Percentiles rank a stretch among this genome's conserved stretches.
Evolutionary conservation across 1,284 basidiomycete species (phyloP).

Genomic region (Trichosporon sp.): DNA sequence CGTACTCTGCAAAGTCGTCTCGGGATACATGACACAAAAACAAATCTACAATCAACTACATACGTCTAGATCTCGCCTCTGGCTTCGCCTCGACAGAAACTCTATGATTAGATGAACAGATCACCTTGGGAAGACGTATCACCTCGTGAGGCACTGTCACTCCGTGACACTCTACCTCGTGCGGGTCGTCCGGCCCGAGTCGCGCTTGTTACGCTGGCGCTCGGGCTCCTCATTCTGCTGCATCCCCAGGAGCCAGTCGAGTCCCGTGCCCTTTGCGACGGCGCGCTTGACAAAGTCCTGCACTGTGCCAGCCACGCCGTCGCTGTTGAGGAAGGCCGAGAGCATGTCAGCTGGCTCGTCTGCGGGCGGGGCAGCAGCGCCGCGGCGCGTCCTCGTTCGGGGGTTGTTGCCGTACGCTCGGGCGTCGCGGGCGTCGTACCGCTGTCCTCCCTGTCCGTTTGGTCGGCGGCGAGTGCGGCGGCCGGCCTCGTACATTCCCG

Average conservation of each 20-base stretch:
- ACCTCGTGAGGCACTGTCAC: no score
- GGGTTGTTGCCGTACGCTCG: constrained; percentile 1
- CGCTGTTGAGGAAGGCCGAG: constrained; percentile 12
- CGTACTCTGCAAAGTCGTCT: no score
- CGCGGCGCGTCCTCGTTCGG: constrained; percentile 5
- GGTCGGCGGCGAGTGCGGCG: not conserved
- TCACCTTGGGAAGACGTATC: no score
- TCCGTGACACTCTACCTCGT: not conserved
- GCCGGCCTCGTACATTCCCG: not conserved
- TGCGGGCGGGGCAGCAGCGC: not conserved
- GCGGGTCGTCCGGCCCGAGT: not conserved
- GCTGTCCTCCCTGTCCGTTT: not conserved
- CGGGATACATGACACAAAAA: no score
- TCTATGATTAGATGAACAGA: not conserved
- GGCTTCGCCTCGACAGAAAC: no score
- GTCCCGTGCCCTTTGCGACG: constrained; percentile 29
- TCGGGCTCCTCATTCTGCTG: not conserved
- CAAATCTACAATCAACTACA: no score
- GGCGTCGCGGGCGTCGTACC: not conserved
- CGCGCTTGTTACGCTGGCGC: not conserved
- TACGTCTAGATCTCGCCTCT: no score
- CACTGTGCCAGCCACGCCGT: constrained; percentile 24
- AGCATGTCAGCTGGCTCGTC: constrained; percentile 8
- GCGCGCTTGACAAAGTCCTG: constrained; percentile 38
- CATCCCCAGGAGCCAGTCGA: constrained; percentile 35